Base-by-base conservation (phyloP, 2,329 filamentous ascomycete species). In the Capronia coronata region DNA sequence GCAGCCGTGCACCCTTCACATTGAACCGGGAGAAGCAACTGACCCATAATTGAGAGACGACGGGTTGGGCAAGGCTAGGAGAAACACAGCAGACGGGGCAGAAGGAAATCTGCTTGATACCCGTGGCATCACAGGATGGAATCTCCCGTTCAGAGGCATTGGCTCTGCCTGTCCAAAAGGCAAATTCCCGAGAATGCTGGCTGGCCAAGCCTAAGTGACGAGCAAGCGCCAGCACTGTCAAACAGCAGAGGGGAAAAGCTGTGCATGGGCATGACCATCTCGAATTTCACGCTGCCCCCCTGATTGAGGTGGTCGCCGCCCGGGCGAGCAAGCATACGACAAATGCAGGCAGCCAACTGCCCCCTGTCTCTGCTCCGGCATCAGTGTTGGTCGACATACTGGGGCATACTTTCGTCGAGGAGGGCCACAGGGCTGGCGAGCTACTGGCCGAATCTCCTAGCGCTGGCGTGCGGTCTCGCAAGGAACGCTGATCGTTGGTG, bases 401-500 rank as follows among this genome's bases (percentile, higher is more conserved):
- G n/a, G 27, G 27, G 42, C 42, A 16, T 16, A 19, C 25, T 9
- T 18, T 19, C 11, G n/a, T 30, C 16, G 10, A 46, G 22, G 22
- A 46, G 46, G 35, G 25, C 27, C 19, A 16, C 38, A 43, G 21
- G 9, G 21, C 38, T 14, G 10, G 32, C 18, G 18, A 16, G 37
- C 40, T 35, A 56, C 38, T 56, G 54, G 51, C 21, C 32, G 35
- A 38, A 10, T 6, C n/a, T 27, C n/a, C 39, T 56, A 56, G 54
- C 54, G 54, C 53, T 51, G 51, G 48, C 42, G 50, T 37, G 37
- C 54, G 54, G 50, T 51, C 48, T 54, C 51, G 51, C 51, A 50
- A 59, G 58, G 56, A 59, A 58, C 52, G 55, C 51, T 59, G 56
- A 58, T 59, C 53, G 41, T 37, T 54, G 42, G 58, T 61, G 58